Conservation (phyloP, 345 rosid species). For the Linum trigynum region DNA sequence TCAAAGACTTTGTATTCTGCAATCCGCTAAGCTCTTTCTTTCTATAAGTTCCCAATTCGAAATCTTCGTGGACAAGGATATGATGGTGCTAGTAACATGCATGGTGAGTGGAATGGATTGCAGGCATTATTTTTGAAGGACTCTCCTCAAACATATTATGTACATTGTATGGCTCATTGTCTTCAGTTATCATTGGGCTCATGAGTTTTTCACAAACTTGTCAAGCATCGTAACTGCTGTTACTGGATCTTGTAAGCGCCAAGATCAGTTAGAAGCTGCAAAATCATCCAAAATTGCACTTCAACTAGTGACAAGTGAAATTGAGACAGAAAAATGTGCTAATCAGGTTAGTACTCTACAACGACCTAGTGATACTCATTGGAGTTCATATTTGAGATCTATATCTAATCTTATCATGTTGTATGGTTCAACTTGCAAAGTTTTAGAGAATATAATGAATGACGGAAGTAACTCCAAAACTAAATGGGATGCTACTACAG, state of each 20-base stretch:
- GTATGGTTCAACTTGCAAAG: not conserved
- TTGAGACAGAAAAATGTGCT: not conserved
- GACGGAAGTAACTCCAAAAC: not conserved
- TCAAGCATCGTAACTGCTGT: not conserved
- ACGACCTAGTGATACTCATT: not conserved
- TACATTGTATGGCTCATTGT: conserved; percentile 7
- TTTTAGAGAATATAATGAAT: not conserved
- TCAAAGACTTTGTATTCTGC: no score
- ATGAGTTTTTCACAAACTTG: conserved; percentile 11
- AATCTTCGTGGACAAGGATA: conserved; percentile 6
- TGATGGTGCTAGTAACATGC: conserved; percentile 9
- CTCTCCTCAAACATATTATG: conserved; percentile 2
- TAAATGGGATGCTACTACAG: conserved; percentile 1
- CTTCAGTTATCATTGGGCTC: conserved; percentile 9
- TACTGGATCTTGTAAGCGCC: not conserved
- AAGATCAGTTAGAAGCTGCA: not conserved
- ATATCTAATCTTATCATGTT: not conserved
- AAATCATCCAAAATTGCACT: conserved; percentile 4
- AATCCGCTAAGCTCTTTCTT: no score
- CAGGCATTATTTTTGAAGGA: not conserved
- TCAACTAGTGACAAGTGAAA: not conserved
- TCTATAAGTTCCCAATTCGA: not conserved
- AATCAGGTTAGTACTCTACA: conserved; percentile 9
- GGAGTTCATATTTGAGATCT: conserved; percentile 8
- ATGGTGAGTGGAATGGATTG: not conserved